Evolutionary conservation across 768 basidiomycete species (phyloP).

Genomic region (Xerocomellus amylosporus): DNA sequence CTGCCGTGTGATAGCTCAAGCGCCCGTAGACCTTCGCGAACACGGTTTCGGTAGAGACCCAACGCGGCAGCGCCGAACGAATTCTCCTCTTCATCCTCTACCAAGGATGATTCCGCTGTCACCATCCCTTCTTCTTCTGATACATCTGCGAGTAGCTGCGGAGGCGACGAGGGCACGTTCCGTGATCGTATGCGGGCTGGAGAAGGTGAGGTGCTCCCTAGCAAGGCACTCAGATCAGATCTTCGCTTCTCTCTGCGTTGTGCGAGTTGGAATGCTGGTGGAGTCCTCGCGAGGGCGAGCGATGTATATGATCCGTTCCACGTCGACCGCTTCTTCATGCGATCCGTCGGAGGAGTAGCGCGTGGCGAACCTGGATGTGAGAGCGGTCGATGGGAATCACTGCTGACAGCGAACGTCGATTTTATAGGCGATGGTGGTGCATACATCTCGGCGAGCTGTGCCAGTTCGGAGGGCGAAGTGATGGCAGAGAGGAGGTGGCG

Average conservation of each 20-base stretch:
- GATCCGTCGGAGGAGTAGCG: slow-evolving; percentile 18
- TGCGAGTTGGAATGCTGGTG: slow-evolving; percentile 39
- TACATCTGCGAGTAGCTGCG: slow-evolving; percentile 34
- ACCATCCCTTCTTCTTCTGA: slow-evolving; percentile 39
- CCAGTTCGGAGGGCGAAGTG: slow-evolving; percentile 65
- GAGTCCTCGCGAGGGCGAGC: slow-evolving; percentile 47
- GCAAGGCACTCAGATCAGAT: slow-evolving; percentile 51
- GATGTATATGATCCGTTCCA: slow-evolving; percentile 71
- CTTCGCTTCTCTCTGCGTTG: slow-evolving; percentile 51
- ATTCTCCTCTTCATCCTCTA: slow-evolving; percentile 26
- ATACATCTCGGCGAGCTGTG: slow-evolving; percentile 85
- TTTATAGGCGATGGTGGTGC: slow-evolving; percentile 66
- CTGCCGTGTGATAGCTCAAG: slow-evolving; percentile 38
- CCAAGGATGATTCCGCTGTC: slow-evolving; percentile 19
- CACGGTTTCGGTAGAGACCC: slow-evolving; percentile 54
- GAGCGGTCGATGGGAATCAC: slow-evolving; percentile 40
- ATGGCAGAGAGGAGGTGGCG: slow-evolving; percentile 76
- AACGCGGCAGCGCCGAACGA: slow-evolving; percentile 64
- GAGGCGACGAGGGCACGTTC: slow-evolving; percentile 42
- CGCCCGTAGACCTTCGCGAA: slow-evolving; percentile 46
- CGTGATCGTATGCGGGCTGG: slow-evolving; percentile 29
- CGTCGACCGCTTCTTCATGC: slow-evolving; percentile 56
- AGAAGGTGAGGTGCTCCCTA: slow-evolving; percentile 32
- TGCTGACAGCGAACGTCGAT: slow-evolving; percentile 23
- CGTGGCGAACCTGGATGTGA: slow-evolving; percentile 39